A percentile compares a stretch with the other conserved stretches of the same genome.
Evolutionary conservation across 129 eudicot genomes (phyloP).

Genomic region (Artemisia tridentata): DNA sequence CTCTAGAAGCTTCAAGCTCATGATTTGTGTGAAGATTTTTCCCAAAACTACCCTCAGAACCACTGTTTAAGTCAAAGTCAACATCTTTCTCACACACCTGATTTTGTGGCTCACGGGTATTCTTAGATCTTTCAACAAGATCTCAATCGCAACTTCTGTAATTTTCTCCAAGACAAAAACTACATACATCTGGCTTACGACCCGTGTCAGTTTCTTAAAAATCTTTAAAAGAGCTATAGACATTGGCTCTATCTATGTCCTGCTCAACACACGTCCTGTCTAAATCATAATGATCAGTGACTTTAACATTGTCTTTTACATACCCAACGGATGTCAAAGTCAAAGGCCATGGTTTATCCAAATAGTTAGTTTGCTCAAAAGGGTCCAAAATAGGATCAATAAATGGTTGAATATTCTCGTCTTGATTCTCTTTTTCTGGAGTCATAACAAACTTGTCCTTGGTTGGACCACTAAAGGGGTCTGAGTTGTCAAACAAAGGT

Average conservation of each 20-base stretch:
- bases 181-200: constrained; percentile 17
- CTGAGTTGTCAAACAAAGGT: constrained; percentile 48
- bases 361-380: constrained; percentile 27
- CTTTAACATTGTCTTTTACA: constrained; percentile 38
- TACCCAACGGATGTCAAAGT: constrained; percentile 34
- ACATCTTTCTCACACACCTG: constrained; percentile 20
- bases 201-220: constrained; percentile 16
- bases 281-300: constrained; percentile 42
- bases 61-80: constrained; percentile 25
- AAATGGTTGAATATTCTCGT: constrained; percentile 32
- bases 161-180: constrained; percentile 25
- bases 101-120: constrained; percentile 17
- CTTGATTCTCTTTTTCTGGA: constrained; percentile 39
- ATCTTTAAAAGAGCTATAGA: constrained; percentile 24
- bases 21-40: constrained; percentile 20
- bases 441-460: constrained; percentile 87
- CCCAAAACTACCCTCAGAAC: constrained; percentile 17
- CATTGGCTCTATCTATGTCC: constrained; percentile 25
- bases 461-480: constrained; percentile 57
- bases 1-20: constrained; percentile 35
- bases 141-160: constrained; percentile 27
- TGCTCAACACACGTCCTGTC: constrained; percentile 27
- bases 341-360: constrained; percentile 44
- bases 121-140: constrained; percentile 35
- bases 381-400: constrained; percentile 40